Evolutionary conservation across 441 rosid genomes (phyloP).

Genomic region (Flueggea neowawraea): DNA sequence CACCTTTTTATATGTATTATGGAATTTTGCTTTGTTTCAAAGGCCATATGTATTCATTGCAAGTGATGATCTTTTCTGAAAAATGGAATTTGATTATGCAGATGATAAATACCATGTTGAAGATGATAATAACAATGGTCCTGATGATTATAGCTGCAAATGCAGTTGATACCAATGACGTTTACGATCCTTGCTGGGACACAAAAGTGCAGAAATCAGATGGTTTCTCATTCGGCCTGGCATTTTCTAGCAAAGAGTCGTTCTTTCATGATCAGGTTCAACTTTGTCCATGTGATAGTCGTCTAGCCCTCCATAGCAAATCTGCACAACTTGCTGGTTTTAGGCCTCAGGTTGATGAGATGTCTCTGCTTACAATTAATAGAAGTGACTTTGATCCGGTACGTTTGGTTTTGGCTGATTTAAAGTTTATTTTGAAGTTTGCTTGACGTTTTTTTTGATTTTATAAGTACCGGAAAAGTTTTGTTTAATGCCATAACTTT

Average conservation of each 20-base stretch:
- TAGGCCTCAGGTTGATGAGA: conserved; percentile 78
- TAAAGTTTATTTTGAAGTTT: too few species aligned
- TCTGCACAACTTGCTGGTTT: conserved; percentile 61
- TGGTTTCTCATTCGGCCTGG: conserved; percentile 85
- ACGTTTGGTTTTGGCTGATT: too few species aligned
- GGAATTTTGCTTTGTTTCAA: too few species aligned
- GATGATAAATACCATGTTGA: conserved; percentile 16
- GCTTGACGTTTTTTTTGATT: too few species aligned
- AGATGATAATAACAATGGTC: conserved; percentile 4
- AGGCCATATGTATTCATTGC: too few species aligned
- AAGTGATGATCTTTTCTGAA: too few species aligned
- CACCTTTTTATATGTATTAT: too few species aligned
- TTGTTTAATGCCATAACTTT: neutral
- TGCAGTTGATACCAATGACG: conserved; percentile 52
- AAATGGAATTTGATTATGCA: conserved; percentile 6
- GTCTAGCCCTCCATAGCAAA: conserved; percentile 51
- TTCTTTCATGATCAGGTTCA: conserved; percentile 61
- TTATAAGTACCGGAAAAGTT: neutral
- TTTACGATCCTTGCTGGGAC: conserved; percentile 69
- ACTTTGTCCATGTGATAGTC: conserved; percentile 84
- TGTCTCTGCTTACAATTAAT: conserved; percentile 74
- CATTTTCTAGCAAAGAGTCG: conserved; percentile 58
- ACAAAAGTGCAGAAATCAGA: conserved; percentile 54
- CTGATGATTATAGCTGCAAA: conserved; percentile 21
- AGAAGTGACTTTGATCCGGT: conserved; percentile 51